Percentiles rank a stretch among this genome's conserved stretches.
phyloP scores from a whole-genome alignment of 352 stramenopile species.

The Globisporangium perplexum region DNA sequence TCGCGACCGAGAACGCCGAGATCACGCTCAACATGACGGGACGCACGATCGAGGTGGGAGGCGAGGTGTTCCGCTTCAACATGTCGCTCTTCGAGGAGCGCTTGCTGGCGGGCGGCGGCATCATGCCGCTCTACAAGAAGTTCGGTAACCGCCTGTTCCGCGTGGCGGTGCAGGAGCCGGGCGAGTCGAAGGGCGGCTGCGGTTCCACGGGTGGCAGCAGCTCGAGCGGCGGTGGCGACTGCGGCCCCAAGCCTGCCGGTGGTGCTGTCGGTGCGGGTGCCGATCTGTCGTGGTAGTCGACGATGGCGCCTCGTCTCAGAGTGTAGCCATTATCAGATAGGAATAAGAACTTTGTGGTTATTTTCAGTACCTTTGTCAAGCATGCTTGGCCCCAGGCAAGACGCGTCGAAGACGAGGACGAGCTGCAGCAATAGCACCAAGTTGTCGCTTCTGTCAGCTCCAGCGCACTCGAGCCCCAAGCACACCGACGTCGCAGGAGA shows the following conservation, averaged over 20 bases:
- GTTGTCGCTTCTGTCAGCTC: too few species aligned
- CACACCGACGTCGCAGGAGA: not conserved
- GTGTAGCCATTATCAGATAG: not conserved
- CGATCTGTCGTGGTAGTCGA: slow-evolving; percentile 19
- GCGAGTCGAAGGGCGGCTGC: not conserved
- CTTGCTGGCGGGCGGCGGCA: slow-evolving; percentile 69
- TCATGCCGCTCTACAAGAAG: slow-evolving; percentile 87
- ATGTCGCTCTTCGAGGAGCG: slow-evolving; percentile 89
- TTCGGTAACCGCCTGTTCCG: slow-evolving; percentile 84
- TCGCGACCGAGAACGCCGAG: slow-evolving; percentile 65
- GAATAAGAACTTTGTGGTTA: not conserved
- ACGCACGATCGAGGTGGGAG: slow-evolving; percentile 72
- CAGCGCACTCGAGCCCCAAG: not conserved
- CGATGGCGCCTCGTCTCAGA: not conserved
- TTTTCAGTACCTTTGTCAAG: not conserved
- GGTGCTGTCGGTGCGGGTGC: not conserved
- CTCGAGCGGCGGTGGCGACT: slow-evolving; percentile 26
- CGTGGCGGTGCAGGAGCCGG: slow-evolving; percentile 41
- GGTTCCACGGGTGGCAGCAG: slow-evolving; percentile 27
- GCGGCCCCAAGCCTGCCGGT: not conserved
- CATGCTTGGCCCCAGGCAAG: too few species aligned
- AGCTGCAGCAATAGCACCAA: too few species aligned
- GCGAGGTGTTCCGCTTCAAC: slow-evolving; percentile 63
- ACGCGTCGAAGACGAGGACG: too few species aligned
- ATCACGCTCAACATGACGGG: slow-evolving; percentile 70